Evolutionary conservation across 495 filamentous ascomycete species (phyloP).

Genomic region (Xylaria telfairii): DNA sequence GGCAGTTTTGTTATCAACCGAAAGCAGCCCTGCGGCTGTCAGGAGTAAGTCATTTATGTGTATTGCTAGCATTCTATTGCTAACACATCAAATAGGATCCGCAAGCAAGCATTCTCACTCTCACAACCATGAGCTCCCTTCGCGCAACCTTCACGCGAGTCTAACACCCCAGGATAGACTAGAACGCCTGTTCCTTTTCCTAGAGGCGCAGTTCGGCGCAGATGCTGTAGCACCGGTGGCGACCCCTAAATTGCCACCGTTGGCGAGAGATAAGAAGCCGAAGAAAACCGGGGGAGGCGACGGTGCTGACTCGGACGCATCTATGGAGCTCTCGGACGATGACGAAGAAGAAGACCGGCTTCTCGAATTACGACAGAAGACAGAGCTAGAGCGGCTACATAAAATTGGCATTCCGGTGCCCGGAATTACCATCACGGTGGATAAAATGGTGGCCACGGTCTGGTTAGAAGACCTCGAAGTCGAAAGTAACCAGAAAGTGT

Average conservation of each 20-base stretch:
- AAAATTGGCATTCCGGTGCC: slow-evolving; percentile 85
- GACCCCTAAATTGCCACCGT: slow-evolving; percentile 61
- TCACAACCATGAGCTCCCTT: slow-evolving; percentile 52
- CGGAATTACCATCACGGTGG: slow-evolving; percentile 84
- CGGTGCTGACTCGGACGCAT: slow-evolving; percentile 42
- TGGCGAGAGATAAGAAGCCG: slow-evolving; percentile 41
- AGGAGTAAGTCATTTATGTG: slow-evolving; percentile 67
- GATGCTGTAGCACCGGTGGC: slow-evolving; percentile 76
- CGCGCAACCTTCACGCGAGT: slow-evolving; percentile 73
- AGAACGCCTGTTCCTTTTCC: slow-evolving; percentile 87
- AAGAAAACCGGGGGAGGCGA: slow-evolving; percentile 30
- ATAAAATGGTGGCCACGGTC: slow-evolving; percentile 84
- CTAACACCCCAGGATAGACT: slow-evolving; percentile 76
- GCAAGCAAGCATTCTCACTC: slow-evolving; percentile 64
- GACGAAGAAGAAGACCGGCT: slow-evolving; percentile 49
- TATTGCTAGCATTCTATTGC: slow-evolving; percentile 1
- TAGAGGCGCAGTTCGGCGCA: slow-evolving; percentile 93
- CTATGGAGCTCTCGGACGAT: slow-evolving; percentile 49
- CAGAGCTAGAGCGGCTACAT: slow-evolving; percentile 71
- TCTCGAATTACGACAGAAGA: slow-evolving; percentile 49
- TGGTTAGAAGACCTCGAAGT: slow-evolving; percentile 93
- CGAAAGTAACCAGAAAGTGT: slow-evolving; percentile 75
- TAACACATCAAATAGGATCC: slow-evolving; percentile 49
- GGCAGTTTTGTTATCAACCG: slow-evolving; percentile 85
- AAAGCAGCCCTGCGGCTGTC: slow-evolving; percentile 92